Base-by-base conservation (phyloP, 805 yeast genomes). In the Candida sphagnicola region DNA sequence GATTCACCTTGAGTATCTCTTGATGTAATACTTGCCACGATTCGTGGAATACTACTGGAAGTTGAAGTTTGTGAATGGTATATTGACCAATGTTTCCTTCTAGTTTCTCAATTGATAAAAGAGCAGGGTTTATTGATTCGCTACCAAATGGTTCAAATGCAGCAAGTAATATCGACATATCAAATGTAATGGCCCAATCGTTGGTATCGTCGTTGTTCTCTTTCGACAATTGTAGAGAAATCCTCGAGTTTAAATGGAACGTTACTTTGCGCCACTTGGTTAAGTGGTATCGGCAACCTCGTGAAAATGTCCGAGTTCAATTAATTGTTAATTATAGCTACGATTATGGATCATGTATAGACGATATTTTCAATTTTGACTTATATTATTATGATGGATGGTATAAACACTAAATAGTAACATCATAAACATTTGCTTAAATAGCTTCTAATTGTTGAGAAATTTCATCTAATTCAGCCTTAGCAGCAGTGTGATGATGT, bases 401-500 rank as follows among this genome's bases (percentile, higher is more conserved):
- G 29, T 26, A 26, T 26, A 26, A 26, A 26, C 29, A 26, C 29
- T 26, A 26, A 26, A 26, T n/a, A 26, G 13, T 8, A 26, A 8
- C 15, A 26, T 26, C 25, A 11, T 11, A 8, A 8, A 21, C 25
- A n/a, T n/a, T n/a, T 21, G 25, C 36, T 63, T 68, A 76, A 59
- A 77, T 67, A 51, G 79, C 79, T 70, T 93, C 98, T 68, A 93
- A 83, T 73, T 95, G 96, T 62, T 89, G 88, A 65, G 89, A 83
- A 72, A 93, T 90, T 72, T 90, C 96, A 56, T 93, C 98, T 72
- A 93, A 78, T 71, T 93, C 99, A 51, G 85, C 79, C 77, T 87
- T 85, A 49, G 96, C 91, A 50, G 80, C 75, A 60, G 74, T 72
- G 78, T 88, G 82, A 70, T 90, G 83, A 59, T 75, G 81, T 51